Evolutionary conservation across 2,329 filamentous ascomycete genomes (phyloP).

Genomic region (Trichoderma sp.): DNA sequence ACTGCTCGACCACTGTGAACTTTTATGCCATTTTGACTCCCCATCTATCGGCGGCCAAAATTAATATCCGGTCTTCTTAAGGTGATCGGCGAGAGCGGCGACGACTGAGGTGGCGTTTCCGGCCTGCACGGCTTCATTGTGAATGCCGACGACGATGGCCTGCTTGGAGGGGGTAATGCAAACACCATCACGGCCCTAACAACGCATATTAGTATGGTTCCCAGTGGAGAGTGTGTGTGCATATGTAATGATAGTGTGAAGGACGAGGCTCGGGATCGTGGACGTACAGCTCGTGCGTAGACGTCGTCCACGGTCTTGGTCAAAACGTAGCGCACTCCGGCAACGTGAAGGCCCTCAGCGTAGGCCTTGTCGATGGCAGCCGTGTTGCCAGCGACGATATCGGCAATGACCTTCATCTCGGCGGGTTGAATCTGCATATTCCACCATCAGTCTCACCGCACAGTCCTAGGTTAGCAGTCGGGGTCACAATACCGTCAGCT

Average conservation of each 20-base stretch:
- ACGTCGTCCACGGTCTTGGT: slow-evolving; percentile 74
- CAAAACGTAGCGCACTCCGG: slow-evolving; percentile 74
- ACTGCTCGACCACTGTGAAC: background rate
- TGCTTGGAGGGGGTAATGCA: slow-evolving; percentile 83
- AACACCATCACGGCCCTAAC: slow-evolving; percentile 72
- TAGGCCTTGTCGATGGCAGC: slow-evolving; percentile 64
- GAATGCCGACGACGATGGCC: slow-evolving; percentile 85
- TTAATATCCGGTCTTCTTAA: slow-evolving; percentile 76
- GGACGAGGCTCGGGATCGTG: background rate
- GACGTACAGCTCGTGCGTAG: slow-evolving; percentile 79
- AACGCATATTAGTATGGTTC: slow-evolving; percentile 2
- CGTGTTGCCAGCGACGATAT: slow-evolving; percentile 47
- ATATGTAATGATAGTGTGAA: background rate
- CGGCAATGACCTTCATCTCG: slow-evolving; percentile 59
- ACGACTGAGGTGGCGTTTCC: slow-evolving; percentile 76
- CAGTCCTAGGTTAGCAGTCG: too few relatives aligned
- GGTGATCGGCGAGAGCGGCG: slow-evolving; percentile 83
- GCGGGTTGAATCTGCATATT: slow-evolving; percentile 40
- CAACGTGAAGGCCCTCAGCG: slow-evolving; percentile 71
- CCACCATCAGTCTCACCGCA: background rate
- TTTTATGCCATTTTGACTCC: background rate
- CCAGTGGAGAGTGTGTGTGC: background rate
- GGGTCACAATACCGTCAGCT: slow-evolving; percentile 64
- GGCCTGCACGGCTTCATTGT: slow-evolving; percentile 66
- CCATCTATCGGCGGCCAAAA: background rate